Evolutionary conservation across 75 land plant species (phyloP).

Genomic region (Pinus albicaulis): DNA sequence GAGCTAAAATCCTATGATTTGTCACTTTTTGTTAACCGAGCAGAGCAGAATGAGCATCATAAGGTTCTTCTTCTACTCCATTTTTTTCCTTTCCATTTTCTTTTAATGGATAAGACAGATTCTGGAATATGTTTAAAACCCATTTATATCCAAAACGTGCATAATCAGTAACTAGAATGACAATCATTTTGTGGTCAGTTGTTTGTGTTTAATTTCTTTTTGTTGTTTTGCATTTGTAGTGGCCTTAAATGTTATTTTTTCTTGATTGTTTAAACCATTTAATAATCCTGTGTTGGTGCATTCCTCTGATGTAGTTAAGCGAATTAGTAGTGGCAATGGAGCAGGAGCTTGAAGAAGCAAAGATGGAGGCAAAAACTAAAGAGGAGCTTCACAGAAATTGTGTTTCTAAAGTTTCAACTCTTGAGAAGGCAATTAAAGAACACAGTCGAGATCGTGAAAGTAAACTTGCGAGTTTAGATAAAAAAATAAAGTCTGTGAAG

Average conservation of each 20-base stretch:
- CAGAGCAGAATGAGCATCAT: slow-evolving; percentile 96
- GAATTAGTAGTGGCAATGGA: slow-evolving; percentile 71
- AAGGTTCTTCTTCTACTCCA: slow-evolving; percentile 48
- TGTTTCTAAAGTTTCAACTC: slow-evolving; percentile 34
- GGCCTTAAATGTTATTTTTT: background rate
- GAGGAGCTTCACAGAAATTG: slow-evolving; percentile 40
- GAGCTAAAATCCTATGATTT: slow-evolving; percentile 88
- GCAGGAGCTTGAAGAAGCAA: slow-evolving; percentile 71
- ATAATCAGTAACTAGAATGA: background rate
- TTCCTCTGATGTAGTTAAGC: slow-evolving; percentile 46
- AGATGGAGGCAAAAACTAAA: slow-evolving; percentile 43
- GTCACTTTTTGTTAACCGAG: slow-evolving; percentile 78
- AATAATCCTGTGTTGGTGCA: background rate
- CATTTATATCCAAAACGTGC: background rate
- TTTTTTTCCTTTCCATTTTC: background rate
- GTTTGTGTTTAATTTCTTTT: background rate
- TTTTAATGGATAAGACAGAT: too few species aligned
- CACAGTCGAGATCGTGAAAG: slow-evolving; percentile 65
- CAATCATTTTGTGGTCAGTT: background rate
- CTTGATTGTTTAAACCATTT: background rate
- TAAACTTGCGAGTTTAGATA: slow-evolving; percentile 64
- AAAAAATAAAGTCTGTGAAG: slow-evolving; percentile 62
- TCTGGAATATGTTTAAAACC: background rate
- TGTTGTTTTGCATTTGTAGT: background rate
- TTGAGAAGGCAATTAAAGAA: slow-evolving; percentile 66